phyloP scores from a whole-genome alignment of 441 rosid species.

The Aquilaria agallochum region DNA sequence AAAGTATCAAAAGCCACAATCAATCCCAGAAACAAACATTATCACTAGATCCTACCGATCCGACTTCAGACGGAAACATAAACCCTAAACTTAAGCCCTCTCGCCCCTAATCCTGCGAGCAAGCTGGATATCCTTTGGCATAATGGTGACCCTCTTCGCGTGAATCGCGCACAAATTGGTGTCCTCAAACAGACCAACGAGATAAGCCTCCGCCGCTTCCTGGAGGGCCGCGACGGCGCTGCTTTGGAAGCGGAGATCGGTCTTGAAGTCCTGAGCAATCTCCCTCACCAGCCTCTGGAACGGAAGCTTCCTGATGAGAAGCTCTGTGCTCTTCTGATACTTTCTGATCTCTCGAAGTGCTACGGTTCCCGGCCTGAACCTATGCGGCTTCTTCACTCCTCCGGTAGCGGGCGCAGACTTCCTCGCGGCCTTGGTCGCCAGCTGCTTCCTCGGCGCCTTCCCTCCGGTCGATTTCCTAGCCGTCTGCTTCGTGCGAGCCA shows the following conservation, averaged over 20 bases:
- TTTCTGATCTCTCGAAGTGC: constrained; percentile 38
- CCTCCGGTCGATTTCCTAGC: constrained; percentile 30
- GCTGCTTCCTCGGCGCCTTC: constrained; percentile 21
- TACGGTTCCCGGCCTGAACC: constrained; percentile 43
- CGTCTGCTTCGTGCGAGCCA: constrained; percentile 52
- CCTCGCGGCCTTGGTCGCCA: constrained; percentile 42
- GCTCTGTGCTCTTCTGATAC: constrained; percentile 11
- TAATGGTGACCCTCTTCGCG: constrained; percentile 36
- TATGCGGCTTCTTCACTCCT: constrained; percentile 46
- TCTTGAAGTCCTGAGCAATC: constrained; percentile 42
- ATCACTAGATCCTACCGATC: too few relatives aligned
- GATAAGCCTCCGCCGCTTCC: too few relatives aligned
- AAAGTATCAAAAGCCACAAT: too few relatives aligned
- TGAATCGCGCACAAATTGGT: background rate
- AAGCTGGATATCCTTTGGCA: constrained; percentile 42
- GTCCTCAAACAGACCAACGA: too few relatives aligned
- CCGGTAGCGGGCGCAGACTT: constrained; percentile 44
- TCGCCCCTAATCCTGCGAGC: constrained; percentile 44
- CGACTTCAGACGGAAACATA: background rate
- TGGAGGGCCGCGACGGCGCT: constrained; percentile 36
- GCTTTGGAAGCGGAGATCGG: constrained; percentile 41
- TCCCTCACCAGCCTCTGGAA: constrained; percentile 41
- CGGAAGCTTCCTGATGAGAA: constrained; percentile 37
- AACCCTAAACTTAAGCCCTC: constrained; percentile 23
- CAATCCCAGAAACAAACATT: too few relatives aligned